Base-by-base conservation (phyloP, 2,329 filamentous ascomycete genomes). In the Ceratocystis cacaofunesta region DNA sequence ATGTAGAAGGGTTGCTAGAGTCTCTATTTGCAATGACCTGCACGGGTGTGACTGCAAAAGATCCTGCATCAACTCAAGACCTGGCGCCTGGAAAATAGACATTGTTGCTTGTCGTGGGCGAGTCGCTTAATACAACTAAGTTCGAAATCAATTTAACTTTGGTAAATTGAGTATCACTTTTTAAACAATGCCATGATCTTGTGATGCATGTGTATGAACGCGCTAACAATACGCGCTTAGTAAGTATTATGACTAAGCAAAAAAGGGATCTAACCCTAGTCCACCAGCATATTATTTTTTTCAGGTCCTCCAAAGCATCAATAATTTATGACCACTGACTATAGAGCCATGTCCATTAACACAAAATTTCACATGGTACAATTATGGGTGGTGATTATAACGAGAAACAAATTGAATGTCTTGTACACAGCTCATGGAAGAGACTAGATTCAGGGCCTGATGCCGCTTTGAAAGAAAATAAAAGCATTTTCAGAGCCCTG, bases 371-470 rank as follows among this genome's bases (percentile, higher is more conserved):
- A 72, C 71, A 74, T 75, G 72, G 48, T 62, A 66, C 64, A 66
- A 28, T 62, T 58, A 32, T 30, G 19, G 32, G 60, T 61, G 57
- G 58, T 61, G 57, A 63, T 66, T 66, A 62, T 62, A 66, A 65
- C 66, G 62, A 74, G 74, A 79, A 78, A 76, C 76, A 76, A 75
- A 74, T 76, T 76, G 72, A 78, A 78, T 78, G 80, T 78, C 78
- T 82, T 77, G 76, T 83, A 83, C 81, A 84, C 80, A 82, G 79
- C 79, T 80, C 80, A 81, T 79, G 81, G 79, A 81, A 74, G 78
- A 79, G 78, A 81, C 78, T 62, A 67, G 63, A 66, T 64, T 64
- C 50, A 61, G 62, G 63, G 28, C 43, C 44, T 41, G 28, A 41
- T 58, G 12, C 44, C 44, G 30, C 61, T n/a, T 43, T 25, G 44